Conservation (phyloP, 768 basidiomycete species). For the Agaricus sinodeliciosus region DNA sequence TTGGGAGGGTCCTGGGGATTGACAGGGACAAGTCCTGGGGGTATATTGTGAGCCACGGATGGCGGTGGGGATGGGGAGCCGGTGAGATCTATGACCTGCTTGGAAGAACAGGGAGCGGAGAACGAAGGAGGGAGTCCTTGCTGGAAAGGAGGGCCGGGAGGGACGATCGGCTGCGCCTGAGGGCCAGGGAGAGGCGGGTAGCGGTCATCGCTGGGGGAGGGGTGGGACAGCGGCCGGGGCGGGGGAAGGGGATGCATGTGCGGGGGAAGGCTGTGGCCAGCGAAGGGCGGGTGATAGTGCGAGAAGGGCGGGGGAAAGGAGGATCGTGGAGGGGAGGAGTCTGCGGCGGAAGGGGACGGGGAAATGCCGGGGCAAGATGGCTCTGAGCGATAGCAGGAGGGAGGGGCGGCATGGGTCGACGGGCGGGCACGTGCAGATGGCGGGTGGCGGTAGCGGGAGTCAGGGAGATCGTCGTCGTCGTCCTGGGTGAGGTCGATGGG, state of each 20-base stretch:
- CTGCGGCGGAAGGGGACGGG: neutral
- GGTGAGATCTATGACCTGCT: conserved; percentile 73
- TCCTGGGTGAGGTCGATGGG: conserved; percentile 70
- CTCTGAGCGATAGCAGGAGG: neutral
- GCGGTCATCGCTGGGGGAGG: conserved; percentile 16
- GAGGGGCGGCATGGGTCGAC: neutral
- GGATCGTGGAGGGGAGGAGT: neutral
- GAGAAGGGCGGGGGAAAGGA: conserved; percentile 13
- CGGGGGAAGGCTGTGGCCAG: conserved; percentile 27
- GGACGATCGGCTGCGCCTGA: conserved; percentile 17
- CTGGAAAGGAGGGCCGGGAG: conserved; percentile 17
- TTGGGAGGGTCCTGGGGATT: conserved; percentile 65
- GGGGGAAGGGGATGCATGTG: conserved; percentile 22
- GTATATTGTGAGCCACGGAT: conserved; percentile 20
- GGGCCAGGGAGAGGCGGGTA: conserved; percentile 19
- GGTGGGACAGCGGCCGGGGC: conserved; percentile 17
- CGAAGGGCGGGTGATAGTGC: conserved; percentile 46
- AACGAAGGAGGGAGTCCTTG: conserved; percentile 14
- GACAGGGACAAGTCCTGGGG: conserved; percentile 23
- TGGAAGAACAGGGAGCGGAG: conserved; percentile 21
- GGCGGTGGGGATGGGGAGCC: conserved; percentile 53
- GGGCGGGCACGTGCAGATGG: conserved; percentile 7
- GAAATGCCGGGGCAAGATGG: neutral
- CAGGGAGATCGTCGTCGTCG: conserved; percentile 56
- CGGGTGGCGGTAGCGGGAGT: conserved; percentile 3